A percentile compares a stretch with the other conserved stretches of the same genome.
Evolutionary conservation across 2,329 filamentous ascomycete genomes (phyloP).

Genomic region (Hawksworthiomyces lignivorus): DNA sequence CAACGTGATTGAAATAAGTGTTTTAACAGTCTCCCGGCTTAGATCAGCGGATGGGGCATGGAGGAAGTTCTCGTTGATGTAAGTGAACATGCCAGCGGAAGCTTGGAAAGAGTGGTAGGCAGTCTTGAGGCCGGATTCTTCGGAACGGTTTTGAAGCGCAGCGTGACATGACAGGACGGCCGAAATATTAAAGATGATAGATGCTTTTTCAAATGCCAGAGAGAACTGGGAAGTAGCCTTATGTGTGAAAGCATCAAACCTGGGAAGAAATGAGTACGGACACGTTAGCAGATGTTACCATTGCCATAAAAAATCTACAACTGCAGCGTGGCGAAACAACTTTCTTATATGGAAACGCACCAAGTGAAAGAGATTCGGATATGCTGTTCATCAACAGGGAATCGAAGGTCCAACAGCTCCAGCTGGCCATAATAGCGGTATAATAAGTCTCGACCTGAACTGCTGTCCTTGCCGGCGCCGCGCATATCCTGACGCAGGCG

Average conservation of each 20-base stretch:
- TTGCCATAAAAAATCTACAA: no score
- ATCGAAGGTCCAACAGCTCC: slow-evolving; percentile 86
- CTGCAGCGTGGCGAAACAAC: no score
- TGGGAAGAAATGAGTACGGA: slow-evolving; percentile 26
- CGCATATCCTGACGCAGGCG: slow-evolving; percentile 96
- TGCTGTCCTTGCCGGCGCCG: slow-evolving; percentile 93
- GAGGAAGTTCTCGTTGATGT: slow-evolving; percentile 99
- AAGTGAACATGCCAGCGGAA: slow-evolving; percentile 98
- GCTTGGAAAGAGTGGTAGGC: slow-evolving; percentile 98
- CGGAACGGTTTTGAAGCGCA: slow-evolving; percentile 81
- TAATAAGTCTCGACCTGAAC: slow-evolving; percentile 81
- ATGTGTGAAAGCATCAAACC: slow-evolving; percentile 99
- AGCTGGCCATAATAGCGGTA: slow-evolving; percentile 98
- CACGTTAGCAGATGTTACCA: background rate
- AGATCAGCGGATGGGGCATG: slow-evolving; percentile 95
- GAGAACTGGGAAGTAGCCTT: slow-evolving; percentile 97
- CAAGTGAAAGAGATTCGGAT: slow-evolving; percentile 99
- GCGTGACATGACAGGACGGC: slow-evolving; percentile 95
- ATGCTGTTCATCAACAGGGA: slow-evolving; percentile 96
- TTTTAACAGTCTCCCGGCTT: slow-evolving; percentile 92
- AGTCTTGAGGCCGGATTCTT: slow-evolving; percentile 89
- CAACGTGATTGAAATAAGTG: slow-evolving; percentile 83
- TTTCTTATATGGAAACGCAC: slow-evolving; percentile 48
- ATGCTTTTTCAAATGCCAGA: slow-evolving; percentile 94
- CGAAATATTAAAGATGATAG: slow-evolving; percentile 99